phyloP scores from a whole-genome alignment of 2,329 filamentous ascomycete species.

The Xylariales sp. region DNA sequence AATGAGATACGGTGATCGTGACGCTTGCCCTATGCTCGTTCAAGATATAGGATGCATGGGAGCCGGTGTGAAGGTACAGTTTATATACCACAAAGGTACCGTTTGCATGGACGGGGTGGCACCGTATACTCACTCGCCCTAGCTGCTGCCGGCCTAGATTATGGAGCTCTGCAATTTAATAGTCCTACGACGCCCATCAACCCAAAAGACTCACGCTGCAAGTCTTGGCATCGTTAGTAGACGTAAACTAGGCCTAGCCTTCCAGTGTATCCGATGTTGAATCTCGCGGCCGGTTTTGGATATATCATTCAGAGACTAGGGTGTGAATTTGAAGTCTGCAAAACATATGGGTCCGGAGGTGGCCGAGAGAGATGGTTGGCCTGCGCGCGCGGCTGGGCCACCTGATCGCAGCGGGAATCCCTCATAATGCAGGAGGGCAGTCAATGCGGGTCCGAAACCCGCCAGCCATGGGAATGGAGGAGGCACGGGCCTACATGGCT shows the following conservation, averaged over 20 bases:
- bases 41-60: slow-evolving; percentile 9
- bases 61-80: background rate
- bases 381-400: slow-evolving; percentile 22
- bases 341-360: background rate
- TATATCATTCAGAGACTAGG: background rate
- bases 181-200: slow-evolving; percentile 8
- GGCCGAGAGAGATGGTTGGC: background rate
- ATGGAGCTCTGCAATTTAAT: slow-evolving; percentile 31
- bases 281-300: background rate
- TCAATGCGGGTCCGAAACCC: background rate
- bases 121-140: slow-evolving; percentile 6
- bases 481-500: background rate
- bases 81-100: slow-evolving; percentile 14
- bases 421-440: slow-evolving; percentile 9
- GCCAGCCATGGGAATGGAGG: too few relatives aligned
- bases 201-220: background rate
- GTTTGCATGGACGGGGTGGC: slow-evolving; percentile 21
- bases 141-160: slow-evolving; percentile 20
- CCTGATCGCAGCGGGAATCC: background rate
- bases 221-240: background rate
- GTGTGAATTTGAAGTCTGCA: background rate
- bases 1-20: background rate
- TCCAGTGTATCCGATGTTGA: background rate
- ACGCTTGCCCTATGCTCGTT: background rate
- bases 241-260: background rate